A percentile compares a stretch with the other conserved stretches of the same genome.
Evolutionary conservation across 345 rosid species (phyloP).

Genomic region (Salix caprea): DNA sequence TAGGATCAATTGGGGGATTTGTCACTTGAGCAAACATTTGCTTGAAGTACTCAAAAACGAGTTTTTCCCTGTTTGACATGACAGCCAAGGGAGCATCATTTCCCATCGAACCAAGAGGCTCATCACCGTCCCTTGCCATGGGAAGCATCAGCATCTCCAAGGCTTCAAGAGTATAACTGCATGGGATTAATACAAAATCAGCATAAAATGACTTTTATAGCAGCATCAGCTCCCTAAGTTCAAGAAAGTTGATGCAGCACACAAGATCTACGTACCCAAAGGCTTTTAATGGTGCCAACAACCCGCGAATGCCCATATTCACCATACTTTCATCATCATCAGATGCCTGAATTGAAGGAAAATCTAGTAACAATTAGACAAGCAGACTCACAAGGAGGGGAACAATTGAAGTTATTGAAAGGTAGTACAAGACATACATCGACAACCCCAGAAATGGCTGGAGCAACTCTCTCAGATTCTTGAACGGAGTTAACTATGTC

Average conservation of each 20-base stretch:
- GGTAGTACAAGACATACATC: conserved; percentile 38
- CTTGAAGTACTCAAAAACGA: conserved; percentile 92
- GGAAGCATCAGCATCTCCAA: conserved; percentile 98
- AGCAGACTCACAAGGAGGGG: neutral
- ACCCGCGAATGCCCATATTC: conserved; percentile 84
- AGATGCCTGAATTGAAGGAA: conserved; percentile 47
- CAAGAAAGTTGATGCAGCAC: neutral
- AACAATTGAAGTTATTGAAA: neutral
- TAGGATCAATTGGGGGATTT: conserved; percentile 98
- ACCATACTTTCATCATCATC: conserved; percentile 73
- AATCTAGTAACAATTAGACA: conserved; percentile 5
- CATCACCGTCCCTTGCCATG: conserved; percentile 94
- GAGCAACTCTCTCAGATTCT: conserved; percentile 52
- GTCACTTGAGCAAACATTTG: conserved; percentile 99
- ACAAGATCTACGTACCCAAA: conserved; percentile 68
- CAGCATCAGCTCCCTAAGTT: neutral
- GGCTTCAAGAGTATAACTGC: conserved; percentile 95
- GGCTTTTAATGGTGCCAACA: conserved; percentile 84
- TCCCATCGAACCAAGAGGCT: conserved; percentile 99
- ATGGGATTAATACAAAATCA: neutral
- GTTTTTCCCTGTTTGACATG: conserved; percentile 87
- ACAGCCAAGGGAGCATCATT: conserved; percentile 98
- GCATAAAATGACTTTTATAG: neutral
- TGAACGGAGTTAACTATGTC: conserved; percentile 68
- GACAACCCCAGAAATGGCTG: conserved; percentile 64